Base-by-base conservation (phyloP, 179 eudicot species). In the Patellifolia procumbens region DNA sequence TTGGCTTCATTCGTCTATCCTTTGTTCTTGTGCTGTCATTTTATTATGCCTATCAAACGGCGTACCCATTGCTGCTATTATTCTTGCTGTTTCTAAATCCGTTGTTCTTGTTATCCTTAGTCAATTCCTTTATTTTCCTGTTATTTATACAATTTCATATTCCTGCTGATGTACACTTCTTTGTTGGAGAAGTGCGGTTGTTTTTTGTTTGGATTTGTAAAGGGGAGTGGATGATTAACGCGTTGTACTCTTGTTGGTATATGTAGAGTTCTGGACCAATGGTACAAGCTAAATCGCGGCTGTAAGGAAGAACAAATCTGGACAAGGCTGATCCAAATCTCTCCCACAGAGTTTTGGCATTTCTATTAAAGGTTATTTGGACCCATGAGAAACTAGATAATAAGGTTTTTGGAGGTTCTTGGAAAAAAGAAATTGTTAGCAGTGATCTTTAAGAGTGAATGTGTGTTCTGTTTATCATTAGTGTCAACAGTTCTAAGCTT, bases 221-320 rank as follows among this genome's bases (percentile, higher is more conserved):
- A 67, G 17, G 52, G 7, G 26, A 11, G 29, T 34, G 43, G 17
- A 20, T 42, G 9, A 39, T 60, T 45, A 16, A 59, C 34, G 16
- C 9, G 62, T 48, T 67, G 19, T 48, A 55, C 32, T 56, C 35
- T 34, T 79, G 10, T 73, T 4, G 31, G 5, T 75, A 12, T 73
- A 48, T 49, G 82, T 73, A 82, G 85, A 82, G 85, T 37, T 79
- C 74, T 60, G 85, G 85, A 37, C 80, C 77, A n/a, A 60, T 43
- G 53, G 74, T 58, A 53, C 82, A 79, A 42, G 66, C 77, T 26
- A 76, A 75, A 72, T 71, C 85, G 32, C 79, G 85, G n/a, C 59
- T 82, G 79, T 82, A 65, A 82, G 77, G 72, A 43, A 55, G 59
- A 58, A 64, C 80, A 78, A 20, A 52, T 32, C 17, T 22, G 59